Evolutionary conservation across 257 asterid genomes (phyloP).

Genomic region (Solanum dulcamara): DNA sequence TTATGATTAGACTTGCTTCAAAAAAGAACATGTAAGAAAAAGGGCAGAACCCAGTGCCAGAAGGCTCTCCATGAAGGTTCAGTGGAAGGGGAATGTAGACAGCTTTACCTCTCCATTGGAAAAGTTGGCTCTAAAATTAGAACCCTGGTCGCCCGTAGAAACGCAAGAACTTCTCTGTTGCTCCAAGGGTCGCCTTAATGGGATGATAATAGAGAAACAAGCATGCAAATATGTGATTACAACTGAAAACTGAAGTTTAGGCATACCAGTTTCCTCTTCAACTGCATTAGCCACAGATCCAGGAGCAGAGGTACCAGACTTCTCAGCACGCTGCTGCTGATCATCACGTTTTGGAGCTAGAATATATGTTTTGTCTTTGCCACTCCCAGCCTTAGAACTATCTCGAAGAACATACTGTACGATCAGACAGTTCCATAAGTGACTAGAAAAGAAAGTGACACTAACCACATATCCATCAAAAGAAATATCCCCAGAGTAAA

Average conservation of each 20-base stretch:
- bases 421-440: slow-evolving; percentile 9
- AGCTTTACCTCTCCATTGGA: neutral
- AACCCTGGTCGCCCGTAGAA: neutral
- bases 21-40: neutral
- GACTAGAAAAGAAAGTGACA: neutral
- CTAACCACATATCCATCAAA: neutral
- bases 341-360: slow-evolving; percentile 41
- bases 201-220: neutral
- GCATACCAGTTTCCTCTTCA: slow-evolving; percentile 52
- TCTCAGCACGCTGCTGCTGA: slow-evolving; percentile 31
- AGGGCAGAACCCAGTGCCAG: neutral
- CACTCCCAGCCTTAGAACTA: slow-evolving; percentile 32
- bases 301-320: slow-evolving; percentile 32
- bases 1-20: neutral
- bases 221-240: neutral
- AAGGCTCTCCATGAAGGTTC: neutral
- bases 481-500: neutral
- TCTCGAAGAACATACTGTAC: slow-evolving; percentile 64
- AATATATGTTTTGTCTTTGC: slow-evolving; percentile 45
- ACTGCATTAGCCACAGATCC: slow-evolving; percentile 26
- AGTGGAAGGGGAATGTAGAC: neutral
- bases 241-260: neutral
- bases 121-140: neutral
- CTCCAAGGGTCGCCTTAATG: neutral
- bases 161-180: neutral